These are phyloP conservation scores for Desmodesmus armatus DNA, from an alignment of 139 green algal genomes.

Conservation along the genomic window DNA sequence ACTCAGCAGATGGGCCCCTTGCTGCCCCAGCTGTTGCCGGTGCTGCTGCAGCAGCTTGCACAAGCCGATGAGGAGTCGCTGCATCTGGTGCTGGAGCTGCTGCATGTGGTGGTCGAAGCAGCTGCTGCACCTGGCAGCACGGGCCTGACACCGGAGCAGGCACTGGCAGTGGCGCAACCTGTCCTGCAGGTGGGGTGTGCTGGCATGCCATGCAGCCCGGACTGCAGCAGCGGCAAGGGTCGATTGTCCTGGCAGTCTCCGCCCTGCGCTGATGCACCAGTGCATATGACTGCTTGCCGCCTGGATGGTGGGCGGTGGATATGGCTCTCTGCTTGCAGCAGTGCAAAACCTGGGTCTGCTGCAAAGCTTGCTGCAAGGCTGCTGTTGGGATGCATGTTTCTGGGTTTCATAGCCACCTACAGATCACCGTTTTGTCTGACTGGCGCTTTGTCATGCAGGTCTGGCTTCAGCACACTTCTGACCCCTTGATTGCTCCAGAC, in stretches of 20 bases:
- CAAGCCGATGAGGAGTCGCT: conserved; percentile 66
- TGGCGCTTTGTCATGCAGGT: neutral
- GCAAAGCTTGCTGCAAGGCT: no score
- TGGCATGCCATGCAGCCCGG: neutral
- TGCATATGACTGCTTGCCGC: neutral
- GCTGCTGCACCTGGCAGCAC: neutral
- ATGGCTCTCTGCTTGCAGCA: no score
- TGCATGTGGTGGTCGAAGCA: conserved; percentile 58
- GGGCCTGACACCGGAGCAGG: conserved; percentile 35
- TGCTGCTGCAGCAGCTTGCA: conserved; percentile 60
- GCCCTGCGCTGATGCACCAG: neutral
- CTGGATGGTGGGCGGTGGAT: no score
- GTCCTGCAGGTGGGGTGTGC: conserved; percentile 39
- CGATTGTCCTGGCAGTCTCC: no score
- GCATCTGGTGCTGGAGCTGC: conserved; percentile 84
- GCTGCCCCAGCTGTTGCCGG: conserved; percentile 56
- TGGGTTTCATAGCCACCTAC: no score
- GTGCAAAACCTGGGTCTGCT: no score
- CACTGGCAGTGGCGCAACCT: conserved; percentile 31
- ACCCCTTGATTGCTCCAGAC: conserved; percentile 77
- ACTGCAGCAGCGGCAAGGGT: neutral
- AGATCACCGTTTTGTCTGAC: no score
- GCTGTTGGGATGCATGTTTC: no score
- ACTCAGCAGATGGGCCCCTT: conserved; percentile 33
- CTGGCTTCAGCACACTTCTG: conserved; percentile 71